Evolutionary conservation across 495 filamentous ascomycete species (phyloP), one percentile per base, ranked within the genome.

Genomic region (Daldinia grandis): DNA sequence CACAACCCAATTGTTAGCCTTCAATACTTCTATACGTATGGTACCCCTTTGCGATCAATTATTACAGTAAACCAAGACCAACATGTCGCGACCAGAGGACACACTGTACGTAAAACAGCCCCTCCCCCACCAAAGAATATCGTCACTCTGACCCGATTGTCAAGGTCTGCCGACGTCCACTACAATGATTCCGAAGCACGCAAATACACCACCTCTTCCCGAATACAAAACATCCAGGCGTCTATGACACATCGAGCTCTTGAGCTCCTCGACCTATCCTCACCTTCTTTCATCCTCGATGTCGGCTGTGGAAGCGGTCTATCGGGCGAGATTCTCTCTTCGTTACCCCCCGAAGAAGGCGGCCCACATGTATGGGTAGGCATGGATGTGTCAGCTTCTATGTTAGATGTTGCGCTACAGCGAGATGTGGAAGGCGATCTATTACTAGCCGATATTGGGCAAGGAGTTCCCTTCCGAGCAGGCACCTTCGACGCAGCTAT

Each of bases 191-290:
- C 87, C 83, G 93, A 97, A 83, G 93, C 95, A 14, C 90, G 90
- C 78, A 95, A 97, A 83, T 99, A 99, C 82, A 99, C 96, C n/a
- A 97, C 95, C 30, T 93, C 88, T 60, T 97, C 94, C 19, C 93
- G 95, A 60, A 98, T 99, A 76, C 91, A 93, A 74, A 92, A 91
- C 69, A 95, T 99, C 78, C 95, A 99, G 80, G 90, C 93, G 14
- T 86, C 89, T 58, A 99, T 99, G 95, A 96, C 95, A 31, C 83
- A 92, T 68, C 93, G 95, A 55, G 95, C 95, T 37, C 92, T 99
- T 68, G 87, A 93, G 64, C 92, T 99, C 37, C 92, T 99, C 75
- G 83, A 90, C 76, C 91, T 98, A 38, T 76, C 85, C n/a, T 80
- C 83, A 7, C 92, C 96, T 10, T 94, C 92, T 44, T 76, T 98